Conservation (phyloP, 2,329 filamentous ascomycete species). For the Scedosporium minutisporum region DNA sequence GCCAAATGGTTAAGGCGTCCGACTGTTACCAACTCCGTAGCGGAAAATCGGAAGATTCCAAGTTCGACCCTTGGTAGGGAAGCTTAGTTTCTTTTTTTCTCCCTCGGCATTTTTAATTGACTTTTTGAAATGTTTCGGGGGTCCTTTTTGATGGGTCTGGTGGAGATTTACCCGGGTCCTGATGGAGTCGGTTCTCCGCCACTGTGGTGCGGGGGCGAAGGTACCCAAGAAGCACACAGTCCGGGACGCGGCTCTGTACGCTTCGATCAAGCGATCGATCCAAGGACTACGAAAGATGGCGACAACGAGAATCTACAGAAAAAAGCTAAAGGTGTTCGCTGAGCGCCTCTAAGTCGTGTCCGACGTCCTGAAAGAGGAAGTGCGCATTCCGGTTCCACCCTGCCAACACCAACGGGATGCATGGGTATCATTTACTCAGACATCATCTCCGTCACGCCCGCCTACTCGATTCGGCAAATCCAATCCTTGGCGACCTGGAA, state of each 20-base stretch:
- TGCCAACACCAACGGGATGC: neutral
- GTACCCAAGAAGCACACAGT: no score
- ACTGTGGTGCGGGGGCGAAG: no score
- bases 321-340: no score
- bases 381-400: neutral
- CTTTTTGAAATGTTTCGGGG: neutral
- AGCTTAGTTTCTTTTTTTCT: neutral
- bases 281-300: no score
- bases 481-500: neutral
- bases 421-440: neutral
- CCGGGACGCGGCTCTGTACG: no score
- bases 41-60: neutral
- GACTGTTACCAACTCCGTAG: neutral
- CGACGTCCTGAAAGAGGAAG: no score
- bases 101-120: neutral
- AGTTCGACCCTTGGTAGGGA: slow-evolving; percentile 2
- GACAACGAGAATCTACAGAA: no score
- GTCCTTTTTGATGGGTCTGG: no score
- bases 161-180: no score
- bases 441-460: neutral
- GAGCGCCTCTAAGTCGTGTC: no score
- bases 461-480: neutral
- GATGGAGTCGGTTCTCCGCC: no score
- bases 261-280: no score
- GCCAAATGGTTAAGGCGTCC: slow-evolving; percentile 1